Evolutionary conservation across 768 basidiomycete species (phyloP), one percentile per base, ranked within the genome.

Genomic region (Termitomyces titanicus): DNA sequence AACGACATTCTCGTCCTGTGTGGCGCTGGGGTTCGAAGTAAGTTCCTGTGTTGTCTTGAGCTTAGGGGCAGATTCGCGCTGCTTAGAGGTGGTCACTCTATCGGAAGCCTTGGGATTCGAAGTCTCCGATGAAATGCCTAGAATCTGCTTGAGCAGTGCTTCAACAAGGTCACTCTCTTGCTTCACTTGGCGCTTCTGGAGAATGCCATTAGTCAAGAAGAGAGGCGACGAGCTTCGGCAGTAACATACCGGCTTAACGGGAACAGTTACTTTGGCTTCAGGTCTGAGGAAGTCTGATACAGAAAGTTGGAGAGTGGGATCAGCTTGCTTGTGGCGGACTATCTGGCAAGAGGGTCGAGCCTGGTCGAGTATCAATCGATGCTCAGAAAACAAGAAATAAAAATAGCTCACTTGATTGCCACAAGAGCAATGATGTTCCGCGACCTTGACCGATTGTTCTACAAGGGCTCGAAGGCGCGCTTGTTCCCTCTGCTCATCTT

Each of bases 361-460:
- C 57, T 58, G 43, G 34, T 44, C 13, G 13, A 37, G 9, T 13
- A 49, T 59, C 38, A 55, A 39, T 7, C 22, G n/a, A 29, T 20
- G 2, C 20, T 24, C 3, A 12, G 3, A 18, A 20, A 22, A n/a
- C 15, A 29, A 9, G 25, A 9, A 37, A 29, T 27, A 4, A 18
- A 46, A 51, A 1, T 29, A 38, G 17, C 50, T 47, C 25, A 59
- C 57, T 35, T 55, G 44, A 25, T 47, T 40, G 38, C 24, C 15
- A 38, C 50, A 47, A 44, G 29, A 17, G 18, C 25, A 47, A 7
- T 35, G 47, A 18, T 37, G 50, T 35, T 38, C 12, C 11, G 42
- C 52, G 17, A 34, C 57, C 34, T 50, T 50, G 20, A 17, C 40
- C 22, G 47, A 38, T 9, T 40, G 47, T 33, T 40, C 25, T 0